Evolutionary conservation across 2,329 filamentous ascomycete species (phyloP), one percentile per base, ranked within the genome.

Genomic region (Ilyonectria robusta): DNA sequence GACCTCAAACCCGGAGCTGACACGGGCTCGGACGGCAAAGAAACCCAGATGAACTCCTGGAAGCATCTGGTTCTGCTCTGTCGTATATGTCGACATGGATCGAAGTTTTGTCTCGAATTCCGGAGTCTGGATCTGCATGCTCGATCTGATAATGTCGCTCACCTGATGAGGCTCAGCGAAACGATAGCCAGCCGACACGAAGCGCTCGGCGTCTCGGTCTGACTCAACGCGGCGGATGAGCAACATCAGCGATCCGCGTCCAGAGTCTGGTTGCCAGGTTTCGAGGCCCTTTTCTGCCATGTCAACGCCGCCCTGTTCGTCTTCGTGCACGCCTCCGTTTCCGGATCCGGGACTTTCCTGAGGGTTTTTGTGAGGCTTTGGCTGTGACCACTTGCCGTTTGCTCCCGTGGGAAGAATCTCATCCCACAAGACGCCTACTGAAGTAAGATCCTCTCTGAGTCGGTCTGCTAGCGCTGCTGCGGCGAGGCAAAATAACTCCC

Each of bases 401-500:
- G 77, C 82, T 54, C 88, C 92, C 0, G 93, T 95, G 1, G 87
- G 84, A 23, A 95, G 81, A 7, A 96, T 92, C 71, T 94, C 90
- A 69, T 95, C 92, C 82, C 92, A 95, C 1, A 96, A 83, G 9
- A 89, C 84, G 6, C 94, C 94, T 8, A 93, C 80, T 4, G 89
- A 85, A 6, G 87, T 84, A 2, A 95, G 81, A 4, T 87, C 85
- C 46, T 88, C 87, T 66, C 89, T 88, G 69, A 95, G 84, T 59
- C 89, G 87, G 11, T 88, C 84, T 1, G 94, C 92, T 8, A 97
- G 86, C n/a, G 91, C 88, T 6, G 90, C 85, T 1, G 94, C 94
- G 3, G 94, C 92, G 9, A 94, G 85, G 75, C 93, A 97, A 78
- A 97, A 97, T 9, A 95, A 85, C 77, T 97, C 93, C 23, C 93